Evolutionary conservation across 2,329 filamentous ascomycete species (phyloP).

Genomic region (Trichoderma sp.): DNA sequence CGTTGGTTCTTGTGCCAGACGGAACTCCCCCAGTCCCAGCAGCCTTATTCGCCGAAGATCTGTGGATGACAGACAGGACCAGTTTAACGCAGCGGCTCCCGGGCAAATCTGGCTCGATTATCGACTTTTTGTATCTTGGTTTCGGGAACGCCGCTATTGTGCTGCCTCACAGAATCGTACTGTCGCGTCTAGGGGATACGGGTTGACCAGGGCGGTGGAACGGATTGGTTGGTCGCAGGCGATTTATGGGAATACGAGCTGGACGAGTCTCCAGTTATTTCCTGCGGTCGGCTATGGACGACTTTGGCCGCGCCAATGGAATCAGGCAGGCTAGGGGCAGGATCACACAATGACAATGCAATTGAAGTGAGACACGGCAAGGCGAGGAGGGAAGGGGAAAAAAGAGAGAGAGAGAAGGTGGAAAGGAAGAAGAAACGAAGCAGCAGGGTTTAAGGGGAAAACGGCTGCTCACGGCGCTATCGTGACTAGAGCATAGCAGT

Average conservation of each 20-base stretch:
- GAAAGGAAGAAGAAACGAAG: not conserved
- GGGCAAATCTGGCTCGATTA: not conserved
- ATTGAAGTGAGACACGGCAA: not conserved
- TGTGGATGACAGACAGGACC: slow-evolving; percentile 13
- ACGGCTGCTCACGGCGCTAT: slow-evolving; percentile 5
- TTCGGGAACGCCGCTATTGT: slow-evolving; percentile 16
- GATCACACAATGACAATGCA: slow-evolving; percentile 1
- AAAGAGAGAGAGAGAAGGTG: not conserved
- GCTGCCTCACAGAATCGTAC: slow-evolving; percentile 21
- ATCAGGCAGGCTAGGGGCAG: slow-evolving; percentile 6
- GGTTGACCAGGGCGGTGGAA: slow-evolving; percentile 29
- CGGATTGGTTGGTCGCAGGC: slow-evolving; percentile 28
- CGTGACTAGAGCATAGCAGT: not conserved
- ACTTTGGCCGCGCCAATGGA: slow-evolving; percentile 12
- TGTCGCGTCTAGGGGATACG: slow-evolving; percentile 25
- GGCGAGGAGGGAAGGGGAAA: not conserved
- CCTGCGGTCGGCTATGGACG: slow-evolving; percentile 14
- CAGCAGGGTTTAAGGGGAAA: slow-evolving; percentile 7
- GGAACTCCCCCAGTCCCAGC: slow-evolving; percentile 17
- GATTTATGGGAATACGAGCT: slow-evolving; percentile 31
- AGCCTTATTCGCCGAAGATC: slow-evolving; percentile 16
- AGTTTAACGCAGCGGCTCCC: slow-evolving; percentile 8
- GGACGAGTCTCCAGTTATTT: slow-evolving; percentile 22
- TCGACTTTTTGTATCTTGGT: slow-evolving; percentile 14
- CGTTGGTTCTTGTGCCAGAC: slow-evolving; percentile 6